Evolutionary conservation across 2,329 filamentous ascomycete genomes (phyloP), one percentile per base, ranked within the genome.

Genomic region (Emergomyces orientalis): DNA sequence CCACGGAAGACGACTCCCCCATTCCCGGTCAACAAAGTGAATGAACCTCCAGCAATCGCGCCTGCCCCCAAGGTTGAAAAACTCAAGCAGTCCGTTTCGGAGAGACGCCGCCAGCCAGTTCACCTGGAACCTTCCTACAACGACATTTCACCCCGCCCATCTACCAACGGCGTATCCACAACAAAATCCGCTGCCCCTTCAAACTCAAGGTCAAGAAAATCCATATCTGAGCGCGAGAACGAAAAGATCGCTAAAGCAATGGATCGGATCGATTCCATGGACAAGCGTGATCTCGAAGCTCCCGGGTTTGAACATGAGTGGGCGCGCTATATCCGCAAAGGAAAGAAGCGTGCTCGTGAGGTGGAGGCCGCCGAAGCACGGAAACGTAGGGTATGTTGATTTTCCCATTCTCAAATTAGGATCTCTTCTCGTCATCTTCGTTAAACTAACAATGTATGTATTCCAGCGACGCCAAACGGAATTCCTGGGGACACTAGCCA

Each of bases 171-270:
- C n/a, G 57, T 69, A 55, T 41, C 63, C 2, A 52, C 64, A 11
- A 55, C 62, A 47, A 70, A 69, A 49, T 58, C 67, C 37, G n/a
- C 63, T 51, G 37, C 62, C 63, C 63, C 67, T 30, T 49, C 65
- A 34, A 67, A 67, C 37, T 60, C 82, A 17, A 89, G 72, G 82
- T 82, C 66, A 76, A 83, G 71, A 78, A 79, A 69, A 80, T 81
- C 74, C 4, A 71, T 83, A 39, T 80, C 82, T 0, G 81, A 82
- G 51, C 81, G 86, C 57, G 86, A 89, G 70, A 83, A 86, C 64
- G 87, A 86, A 70, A 87, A 86, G 69, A 84, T 93, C n/a, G 80
- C 89, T 74, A 82, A 83, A 65, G 75, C 86, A 62, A 81, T 93
- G 68, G 81, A 80, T 9, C 81, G 79, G 65, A 81, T 87, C 52